Conservation (phyloP, 257 asterid genomes). For the Solanum piurae region DNA sequence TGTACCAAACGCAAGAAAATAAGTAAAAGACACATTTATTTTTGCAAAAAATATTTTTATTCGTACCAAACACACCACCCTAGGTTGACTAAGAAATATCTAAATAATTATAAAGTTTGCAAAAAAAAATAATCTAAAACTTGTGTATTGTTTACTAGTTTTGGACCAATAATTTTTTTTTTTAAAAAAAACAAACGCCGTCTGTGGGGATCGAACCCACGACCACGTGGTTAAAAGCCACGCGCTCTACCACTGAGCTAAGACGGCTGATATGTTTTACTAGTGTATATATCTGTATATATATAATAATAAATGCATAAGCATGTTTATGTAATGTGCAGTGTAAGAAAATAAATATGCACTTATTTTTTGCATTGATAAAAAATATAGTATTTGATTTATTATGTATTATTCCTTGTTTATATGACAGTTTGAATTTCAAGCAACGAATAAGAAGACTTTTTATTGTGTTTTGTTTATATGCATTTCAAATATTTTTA, state of each 20-base stretch:
- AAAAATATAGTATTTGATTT: background rate
- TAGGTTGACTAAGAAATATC: background rate
- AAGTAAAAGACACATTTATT: too few relatives aligned
- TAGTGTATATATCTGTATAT: accelerated
- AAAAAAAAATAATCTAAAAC: too few relatives aligned
- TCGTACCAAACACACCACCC: too few relatives aligned
- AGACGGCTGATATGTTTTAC: constrained; percentile 27
- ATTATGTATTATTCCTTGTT: background rate
- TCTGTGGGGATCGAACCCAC: constrained; percentile 99
- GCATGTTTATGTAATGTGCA: too few relatives aligned
- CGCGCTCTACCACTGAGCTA: constrained; percentile 99
- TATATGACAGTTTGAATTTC: background rate
- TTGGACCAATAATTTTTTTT: background rate
- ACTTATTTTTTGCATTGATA: background rate
- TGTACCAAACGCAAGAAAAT: too few relatives aligned
- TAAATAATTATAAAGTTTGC: background rate
- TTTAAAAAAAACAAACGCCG: constrained; percentile 22
- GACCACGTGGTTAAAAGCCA: constrained; percentile 99
- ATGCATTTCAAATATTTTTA: background rate
- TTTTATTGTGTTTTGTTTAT: background rate
- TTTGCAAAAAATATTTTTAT: too few relatives aligned
- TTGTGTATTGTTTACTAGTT: background rate
- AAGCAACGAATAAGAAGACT: background rate
- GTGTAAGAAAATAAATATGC: background rate
- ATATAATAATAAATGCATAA: too few relatives aligned